Evolutionary conservation across 805 yeast species (phyloP), one percentile per base, ranked within the genome.

Genomic region (Ogataea philodendri): DNA sequence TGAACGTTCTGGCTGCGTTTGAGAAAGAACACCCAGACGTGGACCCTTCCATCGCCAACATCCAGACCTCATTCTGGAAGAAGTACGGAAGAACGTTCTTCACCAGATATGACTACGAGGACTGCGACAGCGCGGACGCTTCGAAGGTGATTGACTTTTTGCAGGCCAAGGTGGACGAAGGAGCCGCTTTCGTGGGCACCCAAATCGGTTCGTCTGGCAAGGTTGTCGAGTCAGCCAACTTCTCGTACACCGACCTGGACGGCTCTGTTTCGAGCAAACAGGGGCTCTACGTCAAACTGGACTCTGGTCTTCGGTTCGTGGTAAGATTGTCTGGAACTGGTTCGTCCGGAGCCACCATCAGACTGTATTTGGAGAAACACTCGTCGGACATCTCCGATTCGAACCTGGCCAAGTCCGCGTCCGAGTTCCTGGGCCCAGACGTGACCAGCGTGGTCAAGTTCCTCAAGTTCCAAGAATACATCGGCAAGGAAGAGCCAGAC

Each of bases 251-350:
- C 11, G 97, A 93, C 59, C 69, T 90, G 39, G 97, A 93, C 61
- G 97, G 97, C 19, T 79, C 90, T 1, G 88, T 90, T 5, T 84
- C 96, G 3, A 55, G 62, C 4, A 78, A 88, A 55, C 98, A 90
- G 69, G 98, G 98, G 22, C 72, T 93, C 35, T 89, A 69, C 54
- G 81, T 88, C 46, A 88, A 83, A 63, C 74, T 88, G 45, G 75
- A 74, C 32, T 80, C 80, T 52, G 96, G 97, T 5, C 72, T 84
- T 42, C 77, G 97, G 60, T 77, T 89, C 35, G 84, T 93, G 22
- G 84, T 87, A 35, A 81, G 98, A 63, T 71, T 93, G 46, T 87
- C 96, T 0, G 98, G 98, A 38, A 90, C 98, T 3, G 98, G 98
- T 10, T 88, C 97, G 2, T 81, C 95, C 2, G 98, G 98, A 31